Evolutionary conservation across 352 stramenopile species (phyloP), one percentile per base, ranked within the genome.

Genomic region (Thalassiosira hispida): DNA sequence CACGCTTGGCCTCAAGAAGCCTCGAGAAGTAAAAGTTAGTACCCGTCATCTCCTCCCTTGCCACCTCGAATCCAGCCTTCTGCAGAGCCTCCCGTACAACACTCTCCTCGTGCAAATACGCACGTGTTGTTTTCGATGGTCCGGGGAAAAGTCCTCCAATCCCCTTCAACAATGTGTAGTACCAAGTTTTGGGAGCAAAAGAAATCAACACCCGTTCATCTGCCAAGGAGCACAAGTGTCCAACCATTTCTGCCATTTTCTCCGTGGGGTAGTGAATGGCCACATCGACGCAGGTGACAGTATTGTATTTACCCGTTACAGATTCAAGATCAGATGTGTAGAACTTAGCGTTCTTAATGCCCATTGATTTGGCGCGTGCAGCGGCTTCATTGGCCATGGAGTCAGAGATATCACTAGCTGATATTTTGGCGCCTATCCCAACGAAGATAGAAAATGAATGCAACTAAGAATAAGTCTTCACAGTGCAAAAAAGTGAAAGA

Each of bases 1-100:
- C 76, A 74, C 82, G 81, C 63, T 90, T 91, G 0, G 92, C 93
- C 85, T 96, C 93, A 42, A 96, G 81, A 51, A 96, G 83, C 72
- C 91, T 75, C 18, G 93, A 96, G 65, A 96, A 96, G 79, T 96
- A 96, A 82, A 96, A 96, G 69, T 93, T 94, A 20, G 90, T 95
- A 4, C 83, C 87, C 6, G 93, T 96, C 88, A 96, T 94, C 84
- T 96, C 91, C 31, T 91, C 85, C 44, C 91, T 82, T 27, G 84
- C 60, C 35, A 96, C 84, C 44, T 93, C 62, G 84, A 96, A 96
- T 22, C 93, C 93, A 38, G 90, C 80, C 55, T 88, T 83, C 9
- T 79, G 61, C 35, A 96, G 74, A 5, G 91, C 90, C 29, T 86
- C 77, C 47, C 81, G 76, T 33, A 96, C 92, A n/a, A 93, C 83